Base-by-base conservation (phyloP, 345 rosid genomes). In the Toxicodendron radicans region DNA sequence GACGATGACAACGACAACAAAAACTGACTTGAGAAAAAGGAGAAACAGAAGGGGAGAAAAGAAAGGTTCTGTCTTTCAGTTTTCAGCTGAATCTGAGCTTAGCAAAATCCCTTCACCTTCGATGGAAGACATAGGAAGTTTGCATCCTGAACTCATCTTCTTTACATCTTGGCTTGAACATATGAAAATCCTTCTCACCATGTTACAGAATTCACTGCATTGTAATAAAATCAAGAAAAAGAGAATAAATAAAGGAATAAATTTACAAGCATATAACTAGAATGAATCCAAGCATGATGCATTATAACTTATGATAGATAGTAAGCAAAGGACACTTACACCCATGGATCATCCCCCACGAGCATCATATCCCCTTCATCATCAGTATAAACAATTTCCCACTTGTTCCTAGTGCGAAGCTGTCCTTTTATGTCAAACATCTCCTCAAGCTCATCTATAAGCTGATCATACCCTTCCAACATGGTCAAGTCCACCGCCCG, bases 361-460 rank as follows among this genome's bases (percentile, higher is more conserved):
- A 95, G 97, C 99, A 92, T 95, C 92, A 87, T 86, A 77, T 95
- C 99, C 12, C 94, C 99, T 76, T 95, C 97, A 69, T 92, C 87
- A 79, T 95, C 99, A 5, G 95, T 95, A 66, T 88, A 92, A 66
- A 92, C 94, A 73, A 95, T 84, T 74, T 88, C 88, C 98, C 97
- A 92, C 78, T 89, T 88, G n/a, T 84, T 77, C 35, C 88, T 81
- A 27, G 85, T 79, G 32, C 14, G 77, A 43, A 94, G 91, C 79
- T 87, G 88, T 35, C 92, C 97, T 76, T 81, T 76, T 56, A 91
- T 88, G 58, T 91, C 92, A 75, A 94, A 94, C 90, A 94, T 87
- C 73, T 82, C 80, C 84, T 92, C 98, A 46, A 94, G 87, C 70
- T 91, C 95, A 27, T 79, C 82, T 62, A 92, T 81, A 41, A 94